Percentiles rank a stretch among this genome's conserved stretches.
Evolutionary conservation across 73 alveolate species (phyloP).

Genomic region (Tetrahymena thermophila): DNA sequence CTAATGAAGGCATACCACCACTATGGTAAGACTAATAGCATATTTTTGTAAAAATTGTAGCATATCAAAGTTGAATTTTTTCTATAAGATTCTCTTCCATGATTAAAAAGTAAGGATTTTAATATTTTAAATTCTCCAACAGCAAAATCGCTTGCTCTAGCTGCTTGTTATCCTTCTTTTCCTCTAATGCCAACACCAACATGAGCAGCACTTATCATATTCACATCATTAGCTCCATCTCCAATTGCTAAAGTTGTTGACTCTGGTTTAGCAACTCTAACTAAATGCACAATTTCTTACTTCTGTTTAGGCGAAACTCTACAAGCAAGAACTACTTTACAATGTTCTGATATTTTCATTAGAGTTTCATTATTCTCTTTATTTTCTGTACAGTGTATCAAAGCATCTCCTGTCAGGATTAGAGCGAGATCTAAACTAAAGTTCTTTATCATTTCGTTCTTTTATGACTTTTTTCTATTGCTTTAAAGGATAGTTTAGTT

Average conservation of each 20-base stretch:
- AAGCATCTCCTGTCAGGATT: slow-evolving; percentile 32
- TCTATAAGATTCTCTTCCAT: slow-evolving; percentile 89
- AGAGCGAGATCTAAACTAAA: slow-evolving; percentile 8
- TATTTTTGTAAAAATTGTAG: slow-evolving; percentile 78
- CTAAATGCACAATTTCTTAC: slow-evolving; percentile 47
- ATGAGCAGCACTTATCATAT: slow-evolving; percentile 90
- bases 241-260: slow-evolving; percentile 81
- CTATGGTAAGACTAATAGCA: slow-evolving; percentile 61
- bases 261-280: slow-evolving; percentile 28
- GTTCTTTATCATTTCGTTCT: neutral
- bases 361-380: slow-evolving; percentile 12
- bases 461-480: neutral
- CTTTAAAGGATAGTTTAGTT: neutral
- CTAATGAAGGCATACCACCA: slow-evolving; percentile 65
- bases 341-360: slow-evolving; percentile 44
- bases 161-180: slow-evolving; percentile 83
- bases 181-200: slow-evolving; percentile 90
- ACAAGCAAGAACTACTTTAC: slow-evolving; percentile 47
- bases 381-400: slow-evolving; percentile 19
- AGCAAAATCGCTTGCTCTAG: slow-evolving; percentile 78
- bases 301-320: slow-evolving; percentile 55
- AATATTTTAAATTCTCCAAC: slow-evolving; percentile 73
- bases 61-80: slow-evolving; percentile 63
- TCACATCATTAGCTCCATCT: slow-evolving; percentile 93
- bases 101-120: slow-evolving; percentile 63